phyloP scores from a whole-genome alignment of 2,329 filamentous ascomycete genomes.

The Penicillium sclerotigenum region DNA sequence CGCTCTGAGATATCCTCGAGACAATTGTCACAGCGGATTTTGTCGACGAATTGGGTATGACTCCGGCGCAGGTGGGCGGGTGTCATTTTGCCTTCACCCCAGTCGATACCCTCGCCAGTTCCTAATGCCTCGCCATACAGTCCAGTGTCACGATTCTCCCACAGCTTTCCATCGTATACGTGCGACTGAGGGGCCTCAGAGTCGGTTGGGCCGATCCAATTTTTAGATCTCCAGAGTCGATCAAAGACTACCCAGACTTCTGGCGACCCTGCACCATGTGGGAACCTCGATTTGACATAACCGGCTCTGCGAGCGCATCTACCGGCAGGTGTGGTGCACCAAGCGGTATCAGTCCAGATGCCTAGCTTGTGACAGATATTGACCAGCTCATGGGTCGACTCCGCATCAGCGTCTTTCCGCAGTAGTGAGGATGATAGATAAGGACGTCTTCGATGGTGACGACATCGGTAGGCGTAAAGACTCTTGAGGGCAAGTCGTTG shows the following conservation, averaged over 20 bases:
- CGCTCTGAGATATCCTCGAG: conserved; percentile 53
- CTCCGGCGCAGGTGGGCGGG: conserved; percentile 54
- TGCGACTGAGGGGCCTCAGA: conserved; percentile 25
- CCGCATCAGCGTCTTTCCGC: conserved; percentile 58
- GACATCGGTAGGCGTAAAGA: conserved; percentile 60
- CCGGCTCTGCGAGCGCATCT: conserved; percentile 56
- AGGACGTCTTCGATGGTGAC: conserved; percentile 59
- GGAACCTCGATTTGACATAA: conserved; percentile 55
- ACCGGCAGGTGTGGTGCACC: conserved; percentile 58
- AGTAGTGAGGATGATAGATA: conserved; percentile 56
- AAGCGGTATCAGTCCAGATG: conserved; percentile 61
- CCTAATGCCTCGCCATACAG: conserved; percentile 56
- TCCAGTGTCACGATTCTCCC: conserved; percentile 56
- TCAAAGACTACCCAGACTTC: conserved; percentile 64
- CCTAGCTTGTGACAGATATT: conserved; percentile 57
- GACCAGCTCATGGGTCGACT: conserved; percentile 60
- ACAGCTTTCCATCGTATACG: conserved; percentile 50
- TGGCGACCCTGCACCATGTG: conserved; percentile 47
- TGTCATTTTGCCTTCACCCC: conserved; percentile 53
- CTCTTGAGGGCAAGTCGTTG: conserved; percentile 54
- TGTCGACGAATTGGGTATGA: conserved; percentile 52
- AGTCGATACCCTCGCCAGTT: conserved; percentile 43
- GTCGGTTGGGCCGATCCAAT: conserved; percentile 52
- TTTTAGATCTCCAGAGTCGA: conserved; percentile 57
- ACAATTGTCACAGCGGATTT: conserved; percentile 55